These are phyloP conservation scores for Cladosporium colombiae DNA, from an alignment of 2,329 filamentous ascomycete genomes.

Conservation along the genomic window DNA sequence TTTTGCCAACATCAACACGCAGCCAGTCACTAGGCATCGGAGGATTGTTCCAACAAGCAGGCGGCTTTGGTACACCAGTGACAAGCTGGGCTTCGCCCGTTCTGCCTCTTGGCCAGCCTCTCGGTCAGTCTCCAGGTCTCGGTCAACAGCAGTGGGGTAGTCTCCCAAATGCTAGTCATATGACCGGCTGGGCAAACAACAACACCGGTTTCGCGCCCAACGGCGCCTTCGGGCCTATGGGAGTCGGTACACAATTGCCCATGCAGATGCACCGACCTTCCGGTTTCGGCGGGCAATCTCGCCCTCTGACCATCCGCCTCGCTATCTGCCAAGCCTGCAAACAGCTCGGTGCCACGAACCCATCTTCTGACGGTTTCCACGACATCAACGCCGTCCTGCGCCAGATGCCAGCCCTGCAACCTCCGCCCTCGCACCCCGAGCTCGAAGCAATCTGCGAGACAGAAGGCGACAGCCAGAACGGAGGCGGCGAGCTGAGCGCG, in stretches of 20 bases:
- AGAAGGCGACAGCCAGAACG: constrained; percentile 81
- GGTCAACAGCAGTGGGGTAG: constrained; percentile 43
- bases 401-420: constrained; percentile 63
- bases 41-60: constrained; percentile 31
- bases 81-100: constrained; percentile 47
- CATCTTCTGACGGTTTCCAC: constrained; percentile 60
- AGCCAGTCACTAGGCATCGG: constrained; percentile 21
- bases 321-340: constrained; percentile 80
- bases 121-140: constrained; percentile 36
- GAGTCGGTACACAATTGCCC: constrained; percentile 32
- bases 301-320: constrained; percentile 68
- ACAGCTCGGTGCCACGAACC: constrained; percentile 49
- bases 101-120: constrained; percentile 41
- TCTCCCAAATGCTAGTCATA: constrained; percentile 35
- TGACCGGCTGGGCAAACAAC: constrained; percentile 25
- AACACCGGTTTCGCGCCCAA: constrained; percentile 45
- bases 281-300: constrained; percentile 32
- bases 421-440: constrained; percentile 62
- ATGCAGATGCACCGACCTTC: constrained; percentile 48
- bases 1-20: constrained; percentile 29
- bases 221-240: constrained; percentile 53
- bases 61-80: constrained; percentile 30
- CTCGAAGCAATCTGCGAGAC: constrained; percentile 86
- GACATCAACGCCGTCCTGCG: constrained; percentile 63
- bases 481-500: constrained; percentile 85